Evolutionary conservation across 805 yeast species (phyloP).

Genomic region (Teunomyces funiuensis): DNA sequence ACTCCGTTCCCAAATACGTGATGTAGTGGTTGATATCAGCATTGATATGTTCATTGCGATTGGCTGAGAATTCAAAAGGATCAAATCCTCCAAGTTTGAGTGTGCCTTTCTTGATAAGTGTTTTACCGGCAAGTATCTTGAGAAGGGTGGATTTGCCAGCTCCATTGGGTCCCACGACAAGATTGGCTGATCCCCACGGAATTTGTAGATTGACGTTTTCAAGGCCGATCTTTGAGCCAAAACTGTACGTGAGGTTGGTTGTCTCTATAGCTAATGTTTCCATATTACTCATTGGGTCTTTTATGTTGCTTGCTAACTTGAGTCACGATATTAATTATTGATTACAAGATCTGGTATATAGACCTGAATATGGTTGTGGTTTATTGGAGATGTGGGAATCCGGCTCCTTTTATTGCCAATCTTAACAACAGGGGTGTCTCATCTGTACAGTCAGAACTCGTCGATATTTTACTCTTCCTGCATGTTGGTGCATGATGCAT

Average conservation of each 20-base stretch:
- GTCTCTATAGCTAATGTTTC: constrained; percentile 56
- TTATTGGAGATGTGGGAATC: no score
- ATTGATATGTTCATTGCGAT: constrained; percentile 43
- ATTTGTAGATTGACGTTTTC: constrained; percentile 60
- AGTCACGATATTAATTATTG: no score
- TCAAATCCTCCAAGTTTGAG: constrained; percentile 78
- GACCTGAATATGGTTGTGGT: no score
- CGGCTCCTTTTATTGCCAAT: no score
- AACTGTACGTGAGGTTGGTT: constrained; percentile 64
- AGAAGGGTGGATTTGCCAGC: constrained; percentile 94
- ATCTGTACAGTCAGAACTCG: no score
- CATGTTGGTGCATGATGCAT: no score
- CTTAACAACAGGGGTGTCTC: no score
- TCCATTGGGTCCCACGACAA: constrained; percentile 91
- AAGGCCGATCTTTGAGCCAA: constrained; percentile 64
- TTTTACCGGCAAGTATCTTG: constrained; percentile 86
- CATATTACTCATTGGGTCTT: background rate
- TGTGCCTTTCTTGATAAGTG: constrained; percentile 71
- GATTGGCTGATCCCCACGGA: constrained; percentile 70
- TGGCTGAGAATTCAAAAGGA: constrained; percentile 70
- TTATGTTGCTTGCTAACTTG: constrained; percentile 1
- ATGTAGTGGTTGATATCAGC: constrained; percentile 49
- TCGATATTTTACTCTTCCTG: no score
- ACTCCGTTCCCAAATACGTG: constrained; percentile 93
- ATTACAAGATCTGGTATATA: constrained; percentile 1